A percentile compares a stretch with the other conserved stretches of the same genome.
These are phyloP conservation scores for Lodderomyces pseudojiufengensis DNA, from an alignment of 1,139 yeast genomes.

Conservation along the genomic window DNA sequence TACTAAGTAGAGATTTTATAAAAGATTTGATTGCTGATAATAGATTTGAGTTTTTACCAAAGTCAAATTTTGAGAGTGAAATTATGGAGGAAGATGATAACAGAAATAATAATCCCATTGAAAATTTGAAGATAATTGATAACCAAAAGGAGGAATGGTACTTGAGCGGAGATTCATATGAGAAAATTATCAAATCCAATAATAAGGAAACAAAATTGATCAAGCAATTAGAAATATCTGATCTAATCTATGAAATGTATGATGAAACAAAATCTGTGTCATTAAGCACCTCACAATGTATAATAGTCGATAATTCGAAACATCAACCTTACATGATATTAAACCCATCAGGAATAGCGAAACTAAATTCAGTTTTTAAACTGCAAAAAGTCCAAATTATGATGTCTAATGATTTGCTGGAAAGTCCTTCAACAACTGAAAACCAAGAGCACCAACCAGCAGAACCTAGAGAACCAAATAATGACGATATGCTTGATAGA, in stretches of 20 bases:
- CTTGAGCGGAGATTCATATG: constrained; percentile 26
- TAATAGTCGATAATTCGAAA: constrained; percentile 33
- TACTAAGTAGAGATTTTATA: constrained; percentile 27
- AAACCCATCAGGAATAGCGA: constrained; percentile 33
- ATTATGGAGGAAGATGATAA: not conserved
- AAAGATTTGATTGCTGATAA: constrained; percentile 24
- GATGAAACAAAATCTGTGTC: constrained; percentile 16
- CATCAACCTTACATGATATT: constrained; percentile 39
- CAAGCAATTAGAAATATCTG: constrained; percentile 24
- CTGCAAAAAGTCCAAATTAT: constrained; percentile 23
- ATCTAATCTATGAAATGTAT: constrained; percentile 17
- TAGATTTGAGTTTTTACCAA: constrained; percentile 20
- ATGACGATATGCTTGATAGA: constrained; percentile 10
- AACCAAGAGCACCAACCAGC: not conserved
- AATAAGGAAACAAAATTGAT: constrained; percentile 16
- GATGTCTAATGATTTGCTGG: not conserved
- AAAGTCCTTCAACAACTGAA: not conserved
- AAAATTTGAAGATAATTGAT: constrained; percentile 23
- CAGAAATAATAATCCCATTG: constrained; percentile 14
- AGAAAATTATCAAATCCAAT: constrained; percentile 16
- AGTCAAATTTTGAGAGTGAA: constrained; percentile 1
- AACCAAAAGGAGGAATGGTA: constrained; percentile 25
- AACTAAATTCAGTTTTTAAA: constrained; percentile 19
- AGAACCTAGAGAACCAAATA: constrained; percentile 1
- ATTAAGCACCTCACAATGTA: constrained; percentile 41